A percentile compares a stretch with the other conserved stretches of the same genome.
Conservation (phyloP, 2,329 filamentous ascomycete species). For the Colletotrichum sp. region DNA sequence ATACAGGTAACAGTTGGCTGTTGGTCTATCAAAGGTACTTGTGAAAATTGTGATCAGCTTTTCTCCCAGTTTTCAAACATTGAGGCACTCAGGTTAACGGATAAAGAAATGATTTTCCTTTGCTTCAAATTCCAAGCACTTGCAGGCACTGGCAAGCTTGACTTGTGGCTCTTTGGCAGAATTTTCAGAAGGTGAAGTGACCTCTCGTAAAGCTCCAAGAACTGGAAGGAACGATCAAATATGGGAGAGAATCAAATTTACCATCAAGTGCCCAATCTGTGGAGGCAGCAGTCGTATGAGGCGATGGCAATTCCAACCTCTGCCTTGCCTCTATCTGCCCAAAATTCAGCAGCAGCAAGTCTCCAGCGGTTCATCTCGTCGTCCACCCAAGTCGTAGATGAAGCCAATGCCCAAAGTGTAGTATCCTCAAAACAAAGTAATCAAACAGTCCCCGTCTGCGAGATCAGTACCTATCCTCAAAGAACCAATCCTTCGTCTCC, state of each 20-base stretch:
- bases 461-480: not conserved
- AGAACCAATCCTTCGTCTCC: not conserved
- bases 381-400: not conserved
- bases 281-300: not conserved
- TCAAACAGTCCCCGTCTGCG: not conserved
- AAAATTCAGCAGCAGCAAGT: not conserved
- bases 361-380: not conserved
- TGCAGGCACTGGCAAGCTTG: not conserved
- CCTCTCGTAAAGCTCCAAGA: no score
- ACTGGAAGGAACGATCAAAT: not conserved
- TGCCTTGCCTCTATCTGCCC: not conserved
- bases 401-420: not conserved
- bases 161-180: not conserved
- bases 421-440: not conserved
- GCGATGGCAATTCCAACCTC: not conserved
- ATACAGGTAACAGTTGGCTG: not conserved
- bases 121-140: not conserved
- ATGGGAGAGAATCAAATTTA: not conserved
- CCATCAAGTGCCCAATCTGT: not conserved
- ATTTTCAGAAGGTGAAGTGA: not conserved
- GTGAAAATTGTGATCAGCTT: not conserved
- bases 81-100: accelerated
- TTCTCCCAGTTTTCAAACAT: not conserved
- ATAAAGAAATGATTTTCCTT: not conserved
- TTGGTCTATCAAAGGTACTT: not conserved